phyloP scores from a whole-genome alignment of 306 rosid genomes.

The Corylus americana region DNA sequence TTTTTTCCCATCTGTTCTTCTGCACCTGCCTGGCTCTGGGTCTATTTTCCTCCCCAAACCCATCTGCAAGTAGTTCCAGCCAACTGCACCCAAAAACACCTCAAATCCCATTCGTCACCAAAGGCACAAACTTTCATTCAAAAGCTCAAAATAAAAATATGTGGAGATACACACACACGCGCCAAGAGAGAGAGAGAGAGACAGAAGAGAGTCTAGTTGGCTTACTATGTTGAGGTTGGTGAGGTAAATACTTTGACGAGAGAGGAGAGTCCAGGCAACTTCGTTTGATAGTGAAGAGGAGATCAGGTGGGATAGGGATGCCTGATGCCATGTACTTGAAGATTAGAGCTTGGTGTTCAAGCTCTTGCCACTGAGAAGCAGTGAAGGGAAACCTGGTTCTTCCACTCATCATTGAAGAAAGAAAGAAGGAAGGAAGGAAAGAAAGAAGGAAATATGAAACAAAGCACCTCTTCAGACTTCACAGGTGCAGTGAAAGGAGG shows the following conservation, averaged over 20 bases:
- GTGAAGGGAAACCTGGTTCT: constrained; percentile 81
- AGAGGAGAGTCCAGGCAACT: constrained; percentile 60
- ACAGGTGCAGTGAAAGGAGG: constrained; percentile 27
- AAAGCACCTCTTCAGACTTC: constrained; percentile 25
- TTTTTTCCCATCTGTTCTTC: constrained; percentile 97
- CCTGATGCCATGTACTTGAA: constrained; percentile 98
- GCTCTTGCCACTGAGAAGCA: constrained; percentile 96
- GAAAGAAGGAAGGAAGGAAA: neutral
- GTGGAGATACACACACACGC: neutral
- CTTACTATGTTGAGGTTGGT: constrained; percentile 70
- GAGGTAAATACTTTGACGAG: constrained; percentile 62
- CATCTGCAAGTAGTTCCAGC: constrained; percentile 94
- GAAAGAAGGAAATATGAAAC: constrained; percentile 1
- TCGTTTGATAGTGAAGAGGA: constrained; percentile 69
- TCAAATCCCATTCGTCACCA: constrained; percentile 11
- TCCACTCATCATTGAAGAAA: constrained; percentile 43
- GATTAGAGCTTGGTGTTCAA: constrained; percentile 95
- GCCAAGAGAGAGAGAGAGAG: neutral
- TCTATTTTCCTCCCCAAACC: constrained; percentile 90
- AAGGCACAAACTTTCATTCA: neutral
- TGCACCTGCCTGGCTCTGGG: constrained; percentile 98
- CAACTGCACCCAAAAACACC: constrained; percentile 52
- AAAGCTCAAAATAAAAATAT: neutral
- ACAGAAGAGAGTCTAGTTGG: neutral
- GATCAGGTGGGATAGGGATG: constrained; percentile 86